Base-by-base conservation (phyloP, 768 basidiomycete species). In the Chalciporus piperatus region DNA sequence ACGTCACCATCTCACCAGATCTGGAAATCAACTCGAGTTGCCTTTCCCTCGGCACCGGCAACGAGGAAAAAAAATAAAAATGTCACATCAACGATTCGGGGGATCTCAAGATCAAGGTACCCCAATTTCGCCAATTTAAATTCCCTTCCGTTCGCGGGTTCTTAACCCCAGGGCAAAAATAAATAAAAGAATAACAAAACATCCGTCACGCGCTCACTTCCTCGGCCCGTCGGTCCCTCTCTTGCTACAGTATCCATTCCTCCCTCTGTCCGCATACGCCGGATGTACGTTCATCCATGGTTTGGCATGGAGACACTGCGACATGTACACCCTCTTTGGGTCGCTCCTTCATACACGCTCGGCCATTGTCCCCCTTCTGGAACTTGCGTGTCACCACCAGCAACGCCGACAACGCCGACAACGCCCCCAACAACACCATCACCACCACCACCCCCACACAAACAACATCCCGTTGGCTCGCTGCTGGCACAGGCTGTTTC, bases 11-110 rank as follows among this genome's bases (percentile, higher is more conserved):
- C 8, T 37, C 35, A 37, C 72, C 70, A 62, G 56, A 76, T 73
- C 69, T 64, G 72, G 71, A 63, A 72, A 56, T 49, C 46, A 64
- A 59, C 58, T 51, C 57, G 65, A 65, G 52, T 35, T 59, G 63
- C 59, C 58, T 59, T 58, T 61, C 63, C 68, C 70, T 69, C 66
- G 70, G 69, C 76, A 71, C 70, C 76, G 76, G 74, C 73, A 74
- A 72, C 35, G 35, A 37, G 16, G 8, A 37, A 37, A 37, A 37
- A 37, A 37, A 37, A 37, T 16, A 22, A 37, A 5, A 37, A 5
- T n/a, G n/a, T 10, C 16, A 22, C 22, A 37, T 37, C 35, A 16
- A 37, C 30, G 30, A 32, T 32, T 32, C 30, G 30, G 30, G 30
- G 11, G 74, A 77, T 74, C 64, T 19, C 60, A 62, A 59, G 71